Evolutionary conservation across 2,329 filamentous ascomycete species (phyloP).

Genomic region (Clonostachys rhizophaga): DNA sequence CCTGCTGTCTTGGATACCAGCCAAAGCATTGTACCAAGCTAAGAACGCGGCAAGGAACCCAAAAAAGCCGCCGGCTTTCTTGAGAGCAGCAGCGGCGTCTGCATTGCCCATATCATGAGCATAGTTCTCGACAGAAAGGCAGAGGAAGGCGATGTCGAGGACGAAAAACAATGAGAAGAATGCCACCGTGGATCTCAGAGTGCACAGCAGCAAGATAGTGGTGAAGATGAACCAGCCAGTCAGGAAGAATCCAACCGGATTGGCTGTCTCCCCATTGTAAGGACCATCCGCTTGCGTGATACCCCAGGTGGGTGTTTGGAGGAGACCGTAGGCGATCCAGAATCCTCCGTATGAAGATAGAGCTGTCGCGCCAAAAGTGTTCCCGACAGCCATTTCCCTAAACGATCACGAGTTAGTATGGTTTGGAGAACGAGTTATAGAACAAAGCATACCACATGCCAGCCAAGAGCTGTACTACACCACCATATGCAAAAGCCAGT

Average conservation of each 20-base stretch:
- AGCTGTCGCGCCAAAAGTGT: constrained; percentile 81
- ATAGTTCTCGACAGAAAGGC: constrained; percentile 62
- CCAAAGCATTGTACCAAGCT: constrained; percentile 84
- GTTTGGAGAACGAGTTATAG: no score
- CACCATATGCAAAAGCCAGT: constrained; percentile 70
- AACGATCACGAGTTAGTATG: no score
- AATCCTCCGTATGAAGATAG: constrained; percentile 80
- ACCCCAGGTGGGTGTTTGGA: constrained; percentile 62
- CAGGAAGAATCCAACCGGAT: constrained; percentile 70
- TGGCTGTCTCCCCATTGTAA: constrained; percentile 39
- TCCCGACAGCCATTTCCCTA: constrained; percentile 84
- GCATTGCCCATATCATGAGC: constrained; percentile 45
- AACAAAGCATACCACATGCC: constrained; percentile 72
- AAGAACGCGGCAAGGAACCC: constrained; percentile 77
- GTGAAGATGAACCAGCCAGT: constrained; percentile 85
- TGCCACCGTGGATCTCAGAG: constrained; percentile 70
- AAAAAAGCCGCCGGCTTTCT: constrained; percentile 72
- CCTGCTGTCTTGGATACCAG: constrained; percentile 72
- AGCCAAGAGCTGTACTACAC: constrained; percentile 72
- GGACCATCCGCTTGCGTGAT: constrained; percentile 41
- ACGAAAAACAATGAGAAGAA: constrained; percentile 76
- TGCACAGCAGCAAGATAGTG: constrained; percentile 67
- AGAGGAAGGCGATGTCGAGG: constrained; percentile 71
- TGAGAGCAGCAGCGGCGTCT: constrained; percentile 40
- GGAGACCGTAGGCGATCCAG: constrained; percentile 73